A percentile compares a stretch with the other conserved stretches of the same genome.
phyloP scores from a whole-genome alignment of 2,329 filamentous ascomycete genomes.

The Leptographium wingfieldii region DNA sequence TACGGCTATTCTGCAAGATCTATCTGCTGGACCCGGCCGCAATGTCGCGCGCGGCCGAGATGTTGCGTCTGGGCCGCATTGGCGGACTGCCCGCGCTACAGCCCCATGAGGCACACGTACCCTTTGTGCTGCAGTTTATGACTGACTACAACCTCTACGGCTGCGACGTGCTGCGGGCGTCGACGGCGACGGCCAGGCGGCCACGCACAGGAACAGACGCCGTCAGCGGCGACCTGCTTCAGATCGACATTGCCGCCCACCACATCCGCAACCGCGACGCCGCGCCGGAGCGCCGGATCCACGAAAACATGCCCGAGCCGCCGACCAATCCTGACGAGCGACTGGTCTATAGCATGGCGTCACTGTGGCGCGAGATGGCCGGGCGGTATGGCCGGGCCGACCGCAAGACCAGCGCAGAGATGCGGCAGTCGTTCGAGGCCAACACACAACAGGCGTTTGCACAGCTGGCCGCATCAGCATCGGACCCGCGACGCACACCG shows the following conservation, averaged over 20 bases:
- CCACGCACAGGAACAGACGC: constrained; percentile 36
- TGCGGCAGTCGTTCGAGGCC: constrained; percentile 47
- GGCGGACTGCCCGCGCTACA: constrained; percentile 75
- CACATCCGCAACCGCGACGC: constrained; percentile 73
- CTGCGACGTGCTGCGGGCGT: constrained; percentile 63
- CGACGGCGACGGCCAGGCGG: constrained; percentile 53
- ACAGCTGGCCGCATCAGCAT: constrained; percentile 78
- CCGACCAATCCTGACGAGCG: constrained; percentile 59
- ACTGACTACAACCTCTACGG: constrained; percentile 96
- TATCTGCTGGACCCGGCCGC: constrained; percentile 82
- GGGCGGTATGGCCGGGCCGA: constrained; percentile 49
- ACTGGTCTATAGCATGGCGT: constrained; percentile 83
- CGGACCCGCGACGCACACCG: constrained; percentile 58
- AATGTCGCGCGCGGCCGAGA: constrained; percentile 76
- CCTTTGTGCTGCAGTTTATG: constrained; percentile 95
- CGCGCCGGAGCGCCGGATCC: constrained; percentile 64
- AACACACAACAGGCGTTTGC: constrained; percentile 72
- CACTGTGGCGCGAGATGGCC: constrained; percentile 50
- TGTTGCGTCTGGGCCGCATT: constrained; percentile 64
- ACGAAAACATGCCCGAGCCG: constrained; percentile 76
- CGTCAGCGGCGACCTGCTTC: constrained; percentile 46
- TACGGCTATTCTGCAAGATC: constrained; percentile 82
- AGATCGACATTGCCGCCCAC: constrained; percentile 80
- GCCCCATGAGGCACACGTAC: constrained; percentile 86
- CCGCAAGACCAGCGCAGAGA: constrained; percentile 57